Evolutionary conservation across 1,139 yeast species (phyloP).

Genomic region (Scheffersomyces illinoinensis): DNA sequence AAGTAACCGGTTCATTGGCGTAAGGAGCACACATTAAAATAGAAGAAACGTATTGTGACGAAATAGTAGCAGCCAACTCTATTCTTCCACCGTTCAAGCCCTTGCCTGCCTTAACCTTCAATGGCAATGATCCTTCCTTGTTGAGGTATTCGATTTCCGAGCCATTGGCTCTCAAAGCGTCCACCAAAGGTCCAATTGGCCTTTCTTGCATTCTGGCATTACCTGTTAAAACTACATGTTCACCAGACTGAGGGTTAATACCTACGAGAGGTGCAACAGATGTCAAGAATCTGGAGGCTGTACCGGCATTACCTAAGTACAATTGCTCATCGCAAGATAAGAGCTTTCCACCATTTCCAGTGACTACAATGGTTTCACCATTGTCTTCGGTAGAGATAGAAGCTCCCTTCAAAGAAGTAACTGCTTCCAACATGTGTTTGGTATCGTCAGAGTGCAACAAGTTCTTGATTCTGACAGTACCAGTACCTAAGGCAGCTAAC

Average conservation of each 20-base stretch:
- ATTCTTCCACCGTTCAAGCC: conserved; percentile 88
- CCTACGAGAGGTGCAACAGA: conserved; percentile 83
- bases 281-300: conserved; percentile 93
- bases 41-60: conserved; percentile 97
- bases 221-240: conserved; percentile 75
- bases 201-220: conserved; percentile 97
- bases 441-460: conserved; percentile 95
- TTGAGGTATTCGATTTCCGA: conserved; percentile 71
- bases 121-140: conserved; percentile 80
- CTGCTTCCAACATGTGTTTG: conserved; percentile 90
- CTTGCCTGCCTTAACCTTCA: conserved; percentile 66
- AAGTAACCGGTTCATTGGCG: conserved; percentile 83
- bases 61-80: conserved; percentile 92
- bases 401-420: conserved; percentile 78
- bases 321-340: conserved; percentile 61
- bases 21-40: conserved; percentile 97
- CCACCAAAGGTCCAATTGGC: conserved; percentile 95
- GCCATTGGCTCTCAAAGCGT: conserved; percentile 83
- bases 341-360: conserved; percentile 83
- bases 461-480: conserved; percentile 80
- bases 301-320: conserved; percentile 96
- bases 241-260: conserved; percentile 31
- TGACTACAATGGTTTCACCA: conserved; percentile 82
- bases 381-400: conserved; percentile 77
- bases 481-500: conserved; percentile 87